Percentiles rank a stretch among this genome's conserved stretches.
Evolutionary conservation across 2,329 filamentous ascomycete species (phyloP).

Genomic region (Macroventuria anomochaeta): DNA sequence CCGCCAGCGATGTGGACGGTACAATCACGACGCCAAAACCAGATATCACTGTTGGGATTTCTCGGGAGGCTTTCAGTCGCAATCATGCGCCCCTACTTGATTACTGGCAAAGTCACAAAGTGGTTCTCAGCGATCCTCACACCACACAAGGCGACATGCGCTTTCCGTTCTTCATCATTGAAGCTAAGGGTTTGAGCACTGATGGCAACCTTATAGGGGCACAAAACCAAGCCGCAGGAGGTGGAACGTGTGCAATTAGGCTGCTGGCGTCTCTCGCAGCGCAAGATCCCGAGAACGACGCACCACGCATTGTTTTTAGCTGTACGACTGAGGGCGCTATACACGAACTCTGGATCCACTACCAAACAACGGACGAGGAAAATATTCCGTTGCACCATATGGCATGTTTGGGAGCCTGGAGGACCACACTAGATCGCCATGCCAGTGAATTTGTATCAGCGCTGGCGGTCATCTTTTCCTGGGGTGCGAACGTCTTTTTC

Average conservation of each 20-base stretch:
- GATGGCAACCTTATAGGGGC: conserved; percentile 9
- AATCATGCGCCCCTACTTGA: background rate
- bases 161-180: conserved; percentile 17
- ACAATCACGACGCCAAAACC: conserved; percentile 16
- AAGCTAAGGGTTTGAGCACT: conserved; percentile 7
- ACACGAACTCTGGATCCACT: conserved; percentile 6
- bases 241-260: conserved; percentile 1
- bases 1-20: no score
- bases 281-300: background rate
- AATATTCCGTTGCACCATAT: no score
- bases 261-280: background rate
- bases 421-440: no score
- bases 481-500: background rate
- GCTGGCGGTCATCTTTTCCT: background rate
- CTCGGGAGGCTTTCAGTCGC: background rate
- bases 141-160: conserved; percentile 4
- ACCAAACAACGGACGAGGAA: no score
- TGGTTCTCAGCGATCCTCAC: background rate
- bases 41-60: conserved; percentile 16
- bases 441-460: background rate
- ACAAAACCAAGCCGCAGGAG: conserved; percentile 19
- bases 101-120: background rate
- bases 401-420: no score
- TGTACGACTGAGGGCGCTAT: conserved; percentile 10
- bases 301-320: background rate